Percentiles rank a stretch among this genome's conserved stretches.
Conservation (phyloP, 208 protist genomes). For the Wallacemonas rigidus region DNA sequence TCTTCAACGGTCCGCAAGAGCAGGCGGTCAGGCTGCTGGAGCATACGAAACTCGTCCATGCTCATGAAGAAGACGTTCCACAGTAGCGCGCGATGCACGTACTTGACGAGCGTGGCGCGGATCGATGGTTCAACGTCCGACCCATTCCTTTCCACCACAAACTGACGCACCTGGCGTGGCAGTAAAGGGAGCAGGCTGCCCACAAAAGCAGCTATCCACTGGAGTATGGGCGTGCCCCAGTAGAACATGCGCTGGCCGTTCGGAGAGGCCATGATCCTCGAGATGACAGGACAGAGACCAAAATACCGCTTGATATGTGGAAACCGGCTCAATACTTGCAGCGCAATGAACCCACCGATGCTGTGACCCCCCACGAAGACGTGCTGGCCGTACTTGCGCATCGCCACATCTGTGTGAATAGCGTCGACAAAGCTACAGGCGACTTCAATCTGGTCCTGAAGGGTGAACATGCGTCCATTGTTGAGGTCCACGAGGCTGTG, state of each 20-base stretch:
- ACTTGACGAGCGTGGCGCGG: conserved; percentile 24
- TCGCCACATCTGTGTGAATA: conserved; percentile 23
- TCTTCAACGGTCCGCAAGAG: conserved; percentile 49
- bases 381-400: conserved; percentile 40
- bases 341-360: conserved; percentile 73
- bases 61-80: conserved; percentile 61
- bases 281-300: conserved; percentile 68
- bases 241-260: conserved; percentile 53
- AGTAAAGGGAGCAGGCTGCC: conserved; percentile 36
- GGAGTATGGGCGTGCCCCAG: conserved; percentile 31
- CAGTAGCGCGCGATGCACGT: conserved; percentile 30
- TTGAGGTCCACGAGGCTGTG: conserved; percentile 72
- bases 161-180: conserved; percentile 21
- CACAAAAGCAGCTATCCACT: conserved; percentile 30
- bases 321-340: conserved; percentile 61
- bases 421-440: conserved; percentile 47
- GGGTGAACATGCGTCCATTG: conserved; percentile 50
- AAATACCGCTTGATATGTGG: conserved; percentile 55
- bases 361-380: conserved; percentile 79
- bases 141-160: conserved; percentile 26
- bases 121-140: conserved; percentile 16
- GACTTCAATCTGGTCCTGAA: conserved; percentile 73
- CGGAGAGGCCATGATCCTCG: conserved; percentile 50
- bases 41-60: conserved; percentile 54
- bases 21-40: conserved; percentile 46